Percentiles rank a stretch among this genome's conserved stretches.
Evolutionary conservation across 805 yeast genomes (phyloP).

Genomic region (Diddensiella santjacobensis): DNA sequence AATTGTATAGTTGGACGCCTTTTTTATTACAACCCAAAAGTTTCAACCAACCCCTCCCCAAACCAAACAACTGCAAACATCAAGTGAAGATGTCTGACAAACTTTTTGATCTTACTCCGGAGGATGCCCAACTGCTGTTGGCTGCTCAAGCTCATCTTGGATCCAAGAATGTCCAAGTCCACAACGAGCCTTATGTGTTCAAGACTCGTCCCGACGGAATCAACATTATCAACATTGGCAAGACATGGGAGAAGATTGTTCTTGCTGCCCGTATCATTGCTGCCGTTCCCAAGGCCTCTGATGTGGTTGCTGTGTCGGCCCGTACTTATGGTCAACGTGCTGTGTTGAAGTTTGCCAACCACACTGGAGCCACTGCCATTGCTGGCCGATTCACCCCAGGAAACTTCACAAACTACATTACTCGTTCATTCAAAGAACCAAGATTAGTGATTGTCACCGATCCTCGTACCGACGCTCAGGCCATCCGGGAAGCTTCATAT

Average conservation of each 20-base stretch:
- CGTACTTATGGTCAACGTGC: conserved; percentile 99
- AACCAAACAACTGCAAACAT: conserved; percentile 1
- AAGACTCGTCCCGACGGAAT: conserved; percentile 99
- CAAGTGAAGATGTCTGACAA: conserved; percentile 24
- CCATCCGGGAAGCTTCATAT: conserved; percentile 99
- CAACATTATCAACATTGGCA: conserved; percentile 95
- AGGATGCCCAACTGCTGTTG: conserved; percentile 97
- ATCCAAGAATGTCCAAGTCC: conserved; percentile 99
- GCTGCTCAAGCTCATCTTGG: conserved; percentile 99
- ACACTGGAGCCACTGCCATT: conserved; percentile 99
- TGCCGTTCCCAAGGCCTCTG: conserved; percentile 97
- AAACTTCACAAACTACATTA: conserved; percentile 99
- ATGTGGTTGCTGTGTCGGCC: conserved; percentile 97
- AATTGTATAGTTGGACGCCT: too few relatives aligned
- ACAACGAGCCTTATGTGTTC: conserved; percentile 72
- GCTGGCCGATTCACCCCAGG: conserved; percentile 99
- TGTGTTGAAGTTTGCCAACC: conserved; percentile 98
- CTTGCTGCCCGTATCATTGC: conserved; percentile 99
- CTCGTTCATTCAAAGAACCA: conserved; percentile 99
- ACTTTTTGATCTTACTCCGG: conserved; percentile 68
- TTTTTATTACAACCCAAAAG: too few relatives aligned
- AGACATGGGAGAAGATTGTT: conserved; percentile 99
- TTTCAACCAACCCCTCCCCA: neutral
- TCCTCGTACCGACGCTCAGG: conserved; percentile 99
- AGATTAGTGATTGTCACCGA: conserved; percentile 98